Percentiles rank a stretch among this genome's conserved stretches.
These are phyloP conservation scores for Citrus unshiu DNA, from an alignment of 345 rosid species.

Conservation along the genomic window DNA sequence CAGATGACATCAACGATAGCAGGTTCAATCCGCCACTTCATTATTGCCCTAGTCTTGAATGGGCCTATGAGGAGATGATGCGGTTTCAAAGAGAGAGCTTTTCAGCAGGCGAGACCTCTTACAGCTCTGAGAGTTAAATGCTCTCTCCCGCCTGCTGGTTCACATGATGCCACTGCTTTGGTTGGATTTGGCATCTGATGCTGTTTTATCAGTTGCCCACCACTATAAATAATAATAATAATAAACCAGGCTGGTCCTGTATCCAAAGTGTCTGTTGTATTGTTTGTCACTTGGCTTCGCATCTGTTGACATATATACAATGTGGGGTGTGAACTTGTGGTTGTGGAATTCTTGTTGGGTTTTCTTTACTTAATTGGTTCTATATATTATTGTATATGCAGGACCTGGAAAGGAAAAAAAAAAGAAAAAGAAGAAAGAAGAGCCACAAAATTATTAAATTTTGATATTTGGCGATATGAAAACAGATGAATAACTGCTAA, in stretches of 20 bases:
- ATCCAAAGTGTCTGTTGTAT: neutral
- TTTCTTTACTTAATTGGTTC: no score
- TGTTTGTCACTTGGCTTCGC: neutral
- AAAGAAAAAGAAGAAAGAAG: no score
- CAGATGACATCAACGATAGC: slow-evolving; percentile 76
- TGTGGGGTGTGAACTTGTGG: no score
- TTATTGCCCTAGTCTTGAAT: slow-evolving; percentile 94
- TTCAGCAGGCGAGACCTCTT: slow-evolving; percentile 47
- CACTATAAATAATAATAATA: neutral
- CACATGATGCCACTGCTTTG: neutral
- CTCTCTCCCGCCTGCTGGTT: neutral
- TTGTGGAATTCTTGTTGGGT: no score
- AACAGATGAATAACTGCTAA: no score
- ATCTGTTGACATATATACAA: neutral
- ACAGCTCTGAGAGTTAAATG: slow-evolving; percentile 50
- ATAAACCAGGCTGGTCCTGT: neutral
- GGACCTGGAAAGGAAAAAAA: no score
- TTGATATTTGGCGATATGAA: no score
- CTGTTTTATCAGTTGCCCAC: neutral
- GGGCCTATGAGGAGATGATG: slow-evolving; percentile 92
- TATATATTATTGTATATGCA: no score
- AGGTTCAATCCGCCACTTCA: slow-evolving; percentile 95
- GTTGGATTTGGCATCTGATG: neutral
- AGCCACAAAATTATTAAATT: no score
- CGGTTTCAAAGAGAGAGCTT: slow-evolving; percentile 34